Conservation (phyloP, 306 rosid genomes). For the Lablab purpureus region DNA sequence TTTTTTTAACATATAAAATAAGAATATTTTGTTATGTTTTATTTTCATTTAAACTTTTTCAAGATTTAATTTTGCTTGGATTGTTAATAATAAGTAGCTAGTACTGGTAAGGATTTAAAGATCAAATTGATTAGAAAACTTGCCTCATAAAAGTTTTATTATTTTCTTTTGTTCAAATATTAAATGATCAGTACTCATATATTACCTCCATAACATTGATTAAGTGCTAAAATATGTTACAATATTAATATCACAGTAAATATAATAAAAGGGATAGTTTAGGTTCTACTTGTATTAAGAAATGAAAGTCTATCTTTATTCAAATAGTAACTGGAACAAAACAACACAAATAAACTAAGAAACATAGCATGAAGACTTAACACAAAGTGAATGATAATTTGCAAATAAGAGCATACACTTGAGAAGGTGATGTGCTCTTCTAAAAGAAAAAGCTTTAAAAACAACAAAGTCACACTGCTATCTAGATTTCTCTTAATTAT, state of each 20-base stretch:
- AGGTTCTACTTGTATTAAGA: too few species aligned
- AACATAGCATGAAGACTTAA: neutral
- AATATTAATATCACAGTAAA: neutral
- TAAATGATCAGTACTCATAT: too few species aligned
- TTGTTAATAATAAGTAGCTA: too few species aligned
- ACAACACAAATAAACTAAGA: neutral
- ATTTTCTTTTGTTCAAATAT: too few species aligned
- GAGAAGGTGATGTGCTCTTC: neutral
- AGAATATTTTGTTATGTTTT: too few species aligned
- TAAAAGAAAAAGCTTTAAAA: constrained; percentile 28
- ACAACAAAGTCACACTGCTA: constrained; percentile 11
- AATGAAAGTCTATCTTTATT: constrained; percentile 9
- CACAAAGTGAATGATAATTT: neutral
- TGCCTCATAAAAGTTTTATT: too few species aligned
- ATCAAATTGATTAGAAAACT: too few species aligned
- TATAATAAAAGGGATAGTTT: neutral
- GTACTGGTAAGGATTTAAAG: too few species aligned
- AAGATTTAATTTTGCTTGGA: too few species aligned
- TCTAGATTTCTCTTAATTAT: neutral
- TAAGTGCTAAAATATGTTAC: neutral
- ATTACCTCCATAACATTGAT: too few species aligned
- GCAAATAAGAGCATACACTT: constrained; percentile 8
- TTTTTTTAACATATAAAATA: too few species aligned
- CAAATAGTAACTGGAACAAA: constrained; percentile 9
- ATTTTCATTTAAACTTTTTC: too few species aligned